Conservation (phyloP, 169 alveolate genomes). For the Plasmodium falciparum region DNA sequence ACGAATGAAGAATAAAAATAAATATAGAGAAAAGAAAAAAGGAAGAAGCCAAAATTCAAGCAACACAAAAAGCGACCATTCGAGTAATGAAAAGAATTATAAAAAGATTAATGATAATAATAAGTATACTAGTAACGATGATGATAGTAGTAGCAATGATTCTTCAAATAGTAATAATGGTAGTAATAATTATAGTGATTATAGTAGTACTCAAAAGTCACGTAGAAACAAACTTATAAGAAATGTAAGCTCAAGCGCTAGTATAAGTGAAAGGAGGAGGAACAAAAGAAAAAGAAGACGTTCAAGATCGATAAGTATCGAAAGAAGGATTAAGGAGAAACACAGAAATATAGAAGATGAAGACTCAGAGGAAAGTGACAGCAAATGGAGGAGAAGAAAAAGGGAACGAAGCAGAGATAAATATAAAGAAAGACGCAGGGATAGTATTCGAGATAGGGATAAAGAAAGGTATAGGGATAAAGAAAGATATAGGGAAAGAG, state of each 20-base stretch:
- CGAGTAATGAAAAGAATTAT: conserved; percentile 1
- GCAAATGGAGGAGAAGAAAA: conserved; percentile 1
- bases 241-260: neutral
- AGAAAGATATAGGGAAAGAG: too few species aligned
- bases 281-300: conserved; percentile 7
- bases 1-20: conserved; percentile 34
- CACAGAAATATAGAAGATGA: conserved; percentile 2
- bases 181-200: conserved; percentile 3
- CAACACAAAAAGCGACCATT: neutral
- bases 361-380: neutral
- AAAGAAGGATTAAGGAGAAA: neutral
- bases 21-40: conserved; percentile 5
- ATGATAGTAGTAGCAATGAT: too few species aligned
- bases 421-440: neutral
- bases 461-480: neutral
- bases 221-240: neutral
- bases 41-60: neutral
- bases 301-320: neutral
- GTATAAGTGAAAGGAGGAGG: neutral
- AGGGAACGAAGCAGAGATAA: conserved; percentile 1
- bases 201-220: neutral
- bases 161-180: too few species aligned
- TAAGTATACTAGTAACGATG: neutral
- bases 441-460: neutral
- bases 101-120: neutral